These are phyloP conservation scores for Scenedesmus sp. DNA, from an alignment of 163 green algal genomes.

Conservation along the genomic window DNA sequence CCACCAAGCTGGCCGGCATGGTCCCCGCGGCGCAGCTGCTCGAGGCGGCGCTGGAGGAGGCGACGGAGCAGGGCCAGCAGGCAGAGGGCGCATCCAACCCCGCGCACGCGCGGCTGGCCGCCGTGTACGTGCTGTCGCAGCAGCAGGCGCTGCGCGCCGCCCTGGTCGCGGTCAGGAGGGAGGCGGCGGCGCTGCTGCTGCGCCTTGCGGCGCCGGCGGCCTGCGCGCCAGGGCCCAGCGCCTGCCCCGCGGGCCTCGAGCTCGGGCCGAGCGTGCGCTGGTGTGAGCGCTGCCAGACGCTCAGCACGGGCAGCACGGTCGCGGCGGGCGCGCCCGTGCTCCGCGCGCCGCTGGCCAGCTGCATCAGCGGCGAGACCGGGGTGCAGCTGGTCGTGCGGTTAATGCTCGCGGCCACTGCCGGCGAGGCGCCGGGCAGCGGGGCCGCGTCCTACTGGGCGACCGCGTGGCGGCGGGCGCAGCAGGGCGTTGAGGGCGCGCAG, in stretches of 20 bases:
- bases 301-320: background rate
- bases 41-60: background rate
- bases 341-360: background rate
- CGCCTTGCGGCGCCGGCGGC: background rate
- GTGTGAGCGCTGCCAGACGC: background rate
- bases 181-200: background rate
- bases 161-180: background rate
- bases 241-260: background rate
- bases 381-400: conserved; percentile 11
- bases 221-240: background rate
- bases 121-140: conserved; percentile 38
- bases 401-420: conserved; percentile 2
- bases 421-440: background rate
- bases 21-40: background rate
- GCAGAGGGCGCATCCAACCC: background rate
- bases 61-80: background rate
- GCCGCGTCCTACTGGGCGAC: background rate
- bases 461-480: background rate
- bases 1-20: conserved; percentile 18
- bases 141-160: conserved; percentile 13
- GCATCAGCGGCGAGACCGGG: background rate
- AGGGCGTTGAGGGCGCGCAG: background rate
- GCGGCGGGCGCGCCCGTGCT: background rate
- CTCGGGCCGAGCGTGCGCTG: background rate
- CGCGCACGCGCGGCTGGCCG: conserved; percentile 7